Evolutionary conservation across 1,284 basidiomycete genomes (phyloP).

Genomic region (Cerrena zonata): DNA sequence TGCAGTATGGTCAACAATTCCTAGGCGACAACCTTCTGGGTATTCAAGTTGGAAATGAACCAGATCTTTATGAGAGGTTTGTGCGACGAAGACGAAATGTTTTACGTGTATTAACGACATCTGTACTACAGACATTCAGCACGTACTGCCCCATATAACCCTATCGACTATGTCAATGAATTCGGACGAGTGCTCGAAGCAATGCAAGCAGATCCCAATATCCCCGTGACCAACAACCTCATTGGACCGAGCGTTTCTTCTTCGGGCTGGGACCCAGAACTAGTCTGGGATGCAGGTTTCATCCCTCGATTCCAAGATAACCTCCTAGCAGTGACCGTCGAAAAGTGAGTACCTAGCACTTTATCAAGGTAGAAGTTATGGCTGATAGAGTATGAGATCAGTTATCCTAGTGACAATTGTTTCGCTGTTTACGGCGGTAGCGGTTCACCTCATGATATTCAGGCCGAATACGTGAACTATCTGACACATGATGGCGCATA

Average conservation of each 20-base stretch:
- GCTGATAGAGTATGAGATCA: constrained; percentile 14
- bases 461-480: constrained; percentile 49
- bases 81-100: neutral
- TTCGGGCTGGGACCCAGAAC: constrained; percentile 40
- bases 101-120: neutral
- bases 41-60: constrained; percentile 65
- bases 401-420: constrained; percentile 46
- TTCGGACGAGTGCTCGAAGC: constrained; percentile 39
- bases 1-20: constrained; percentile 41
- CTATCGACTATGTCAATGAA: constrained; percentile 45
- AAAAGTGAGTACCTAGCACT: constrained; percentile 35
- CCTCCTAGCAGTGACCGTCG: constrained; percentile 39
- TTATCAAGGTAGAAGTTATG: neutral
- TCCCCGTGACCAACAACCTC: constrained; percentile 33
- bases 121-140: constrained; percentile 25
- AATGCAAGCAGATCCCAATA: constrained; percentile 33
- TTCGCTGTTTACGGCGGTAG: constrained; percentile 27
- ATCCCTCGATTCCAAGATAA: constrained; percentile 33
- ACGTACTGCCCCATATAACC: constrained; percentile 34
- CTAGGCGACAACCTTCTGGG: constrained; percentile 57
- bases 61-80: constrained; percentile 50
- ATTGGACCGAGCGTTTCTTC: constrained; percentile 47
- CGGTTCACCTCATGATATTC: constrained; percentile 32
- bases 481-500: constrained; percentile 44
- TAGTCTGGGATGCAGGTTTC: constrained; percentile 43